Conservation (phyloP, 495 filamentous ascomycete genomes). For the Tuber melanosporum region DNA sequence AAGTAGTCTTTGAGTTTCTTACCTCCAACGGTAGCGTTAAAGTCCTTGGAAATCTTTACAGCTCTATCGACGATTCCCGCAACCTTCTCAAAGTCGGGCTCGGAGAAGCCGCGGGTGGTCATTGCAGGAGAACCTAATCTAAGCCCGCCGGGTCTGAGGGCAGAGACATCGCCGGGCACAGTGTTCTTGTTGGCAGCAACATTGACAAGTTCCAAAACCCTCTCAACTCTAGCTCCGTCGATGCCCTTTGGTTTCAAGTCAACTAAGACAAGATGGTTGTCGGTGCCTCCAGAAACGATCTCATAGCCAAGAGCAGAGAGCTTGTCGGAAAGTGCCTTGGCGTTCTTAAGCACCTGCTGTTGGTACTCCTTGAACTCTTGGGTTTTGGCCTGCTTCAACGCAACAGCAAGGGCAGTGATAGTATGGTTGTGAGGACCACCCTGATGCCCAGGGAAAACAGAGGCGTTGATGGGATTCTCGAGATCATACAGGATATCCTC, state of each 20-base stretch:
- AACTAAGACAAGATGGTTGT: slow-evolving; percentile 93
- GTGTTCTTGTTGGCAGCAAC: slow-evolving; percentile 99
- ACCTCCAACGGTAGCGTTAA: slow-evolving; percentile 72
- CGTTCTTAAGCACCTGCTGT: slow-evolving; percentile 75
- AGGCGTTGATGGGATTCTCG: slow-evolving; percentile 87
- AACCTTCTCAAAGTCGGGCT: slow-evolving; percentile 81
- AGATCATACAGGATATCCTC: slow-evolving; percentile 80
- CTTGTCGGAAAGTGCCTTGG: slow-evolving; percentile 71
- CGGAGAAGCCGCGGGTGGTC: slow-evolving; percentile 86
- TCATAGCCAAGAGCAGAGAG: slow-evolving; percentile 78
- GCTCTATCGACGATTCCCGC: slow-evolving; percentile 91
- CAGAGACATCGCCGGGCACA: slow-evolving; percentile 89
- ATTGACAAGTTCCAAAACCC: slow-evolving; percentile 85
- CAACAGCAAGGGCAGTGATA: slow-evolving; percentile 89
- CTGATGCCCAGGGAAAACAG: slow-evolving; percentile 98
- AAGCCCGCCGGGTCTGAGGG: slow-evolving; percentile 83
- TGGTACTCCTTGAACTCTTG: slow-evolving; percentile 88
- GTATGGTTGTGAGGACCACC: slow-evolving; percentile 98
- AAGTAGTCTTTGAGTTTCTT: slow-evolving; percentile 88
- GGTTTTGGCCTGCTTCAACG: slow-evolving; percentile 84
- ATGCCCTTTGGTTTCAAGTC: slow-evolving; percentile 87
- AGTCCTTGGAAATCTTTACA: slow-evolving; percentile 71
- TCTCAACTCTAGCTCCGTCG: slow-evolving; percentile 90
- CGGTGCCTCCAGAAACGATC: slow-evolving; percentile 86
- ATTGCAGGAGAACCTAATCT: slow-evolving; percentile 93